Conservation (phyloP, 345 rosid genomes). For the Pelargonium nanum region DNA sequence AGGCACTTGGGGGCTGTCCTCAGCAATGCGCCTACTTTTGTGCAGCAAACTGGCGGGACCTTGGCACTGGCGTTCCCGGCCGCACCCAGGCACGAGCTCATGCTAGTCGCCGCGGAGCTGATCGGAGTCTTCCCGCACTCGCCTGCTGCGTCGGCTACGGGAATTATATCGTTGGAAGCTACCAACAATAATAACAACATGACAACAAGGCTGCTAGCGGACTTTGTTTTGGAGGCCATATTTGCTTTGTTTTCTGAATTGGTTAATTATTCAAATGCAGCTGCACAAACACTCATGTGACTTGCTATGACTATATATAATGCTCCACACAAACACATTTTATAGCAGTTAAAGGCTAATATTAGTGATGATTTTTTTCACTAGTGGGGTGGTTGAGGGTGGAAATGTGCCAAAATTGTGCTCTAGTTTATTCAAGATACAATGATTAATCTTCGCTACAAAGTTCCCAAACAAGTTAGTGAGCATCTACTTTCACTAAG, state of each 20-base stretch:
- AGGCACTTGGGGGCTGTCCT: slow-evolving; percentile 64
- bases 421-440: slow-evolving; percentile 6
- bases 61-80: slow-evolving; percentile 36
- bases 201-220: slow-evolving; percentile 16
- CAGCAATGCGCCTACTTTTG: slow-evolving; percentile 54
- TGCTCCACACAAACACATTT: not conserved
- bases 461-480: too few relatives aligned
- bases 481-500: too few relatives aligned
- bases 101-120: slow-evolving; percentile 49
- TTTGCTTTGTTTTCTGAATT: not conserved
- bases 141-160: slow-evolving; percentile 33
- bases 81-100: slow-evolving; percentile 66
- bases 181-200: slow-evolving; percentile 23
- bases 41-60: slow-evolving; percentile 61
- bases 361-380: not conserved
- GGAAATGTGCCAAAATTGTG: slow-evolving; percentile 1
- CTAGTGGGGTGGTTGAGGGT: slow-evolving; percentile 40
- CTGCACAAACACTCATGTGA: not conserved
- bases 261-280: not conserved
- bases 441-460: slow-evolving; percentile 14
- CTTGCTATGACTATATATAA: not conserved
- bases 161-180: slow-evolving; percentile 9
- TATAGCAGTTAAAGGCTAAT: not conserved
- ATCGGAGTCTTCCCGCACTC: slow-evolving; percentile 72
- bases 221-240: slow-evolving; percentile 20